Conservation (phyloP, 2,329 filamentous ascomycete genomes). For the Colletotrichum tanaceti region DNA sequence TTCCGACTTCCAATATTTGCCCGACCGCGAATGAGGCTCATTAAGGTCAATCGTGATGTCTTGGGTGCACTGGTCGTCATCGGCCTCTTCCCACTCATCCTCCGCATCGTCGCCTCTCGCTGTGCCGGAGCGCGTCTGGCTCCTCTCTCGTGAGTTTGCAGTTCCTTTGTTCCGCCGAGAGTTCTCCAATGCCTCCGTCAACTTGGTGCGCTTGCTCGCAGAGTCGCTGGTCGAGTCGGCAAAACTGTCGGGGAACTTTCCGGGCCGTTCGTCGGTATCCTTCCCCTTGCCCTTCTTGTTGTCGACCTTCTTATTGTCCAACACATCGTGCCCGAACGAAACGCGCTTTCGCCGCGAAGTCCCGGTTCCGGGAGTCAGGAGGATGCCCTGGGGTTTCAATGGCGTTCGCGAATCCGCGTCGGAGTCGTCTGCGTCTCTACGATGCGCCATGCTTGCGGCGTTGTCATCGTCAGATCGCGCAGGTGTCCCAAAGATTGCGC, state of each 20-base stretch:
- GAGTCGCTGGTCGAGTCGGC: slow-evolving; percentile 40
- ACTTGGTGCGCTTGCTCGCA: slow-evolving; percentile 53
- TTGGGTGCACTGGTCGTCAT: slow-evolving; percentile 60
- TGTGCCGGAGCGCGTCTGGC: slow-evolving; percentile 38
- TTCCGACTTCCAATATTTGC: slow-evolving; percentile 83
- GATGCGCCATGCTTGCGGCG: slow-evolving; percentile 24
- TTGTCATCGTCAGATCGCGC: slow-evolving; percentile 52
- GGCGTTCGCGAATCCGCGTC: slow-evolving; percentile 57
- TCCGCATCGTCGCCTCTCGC: slow-evolving; percentile 47
- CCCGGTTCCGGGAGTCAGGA: slow-evolving; percentile 72
- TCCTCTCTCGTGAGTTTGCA: slow-evolving; percentile 15
- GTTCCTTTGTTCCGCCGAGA: slow-evolving; percentile 48
- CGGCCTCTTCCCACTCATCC: slow-evolving; percentile 63
- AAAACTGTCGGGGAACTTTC: slow-evolving; percentile 48
- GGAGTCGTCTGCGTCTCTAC: slow-evolving; percentile 31
- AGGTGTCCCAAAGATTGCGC: slow-evolving; percentile 72
- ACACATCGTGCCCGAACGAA: slow-evolving; percentile 70
- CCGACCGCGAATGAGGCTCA: slow-evolving; percentile 79
- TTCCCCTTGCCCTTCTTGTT: slow-evolving; percentile 45
- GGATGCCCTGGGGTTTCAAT: slow-evolving; percentile 64
- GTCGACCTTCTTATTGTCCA: slow-evolving; percentile 52
- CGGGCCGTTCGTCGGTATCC: slow-evolving; percentile 47
- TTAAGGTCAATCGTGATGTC: slow-evolving; percentile 78
- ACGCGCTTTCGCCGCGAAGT: slow-evolving; percentile 72
- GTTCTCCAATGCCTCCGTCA: slow-evolving; percentile 61